A percentile compares a stretch with the other conserved stretches of the same genome.
Evolutionary conservation across 2,329 filamentous ascomycete species (phyloP).

Genomic region (Hypoxylon sp.): DNA sequence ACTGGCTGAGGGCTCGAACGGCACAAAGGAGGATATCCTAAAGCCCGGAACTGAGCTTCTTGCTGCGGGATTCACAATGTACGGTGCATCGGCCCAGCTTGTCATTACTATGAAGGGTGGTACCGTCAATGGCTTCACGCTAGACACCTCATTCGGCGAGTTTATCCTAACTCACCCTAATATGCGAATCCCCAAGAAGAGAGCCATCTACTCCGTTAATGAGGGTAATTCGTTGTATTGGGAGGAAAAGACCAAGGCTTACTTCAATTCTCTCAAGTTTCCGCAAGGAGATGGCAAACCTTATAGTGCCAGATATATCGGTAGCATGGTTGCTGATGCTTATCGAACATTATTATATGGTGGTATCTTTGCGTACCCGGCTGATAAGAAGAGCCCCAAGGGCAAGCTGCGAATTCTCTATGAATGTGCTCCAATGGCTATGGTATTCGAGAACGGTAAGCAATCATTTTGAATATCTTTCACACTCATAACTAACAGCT

Average conservation of each 20-base stretch:
- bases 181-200: constrained; percentile 86
- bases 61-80: constrained; percentile 99
- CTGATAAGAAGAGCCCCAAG: constrained; percentile 98
- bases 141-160: constrained; percentile 96
- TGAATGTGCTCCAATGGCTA: constrained; percentile 98
- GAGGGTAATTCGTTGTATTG: constrained; percentile 99
- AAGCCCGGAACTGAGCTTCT: constrained; percentile 92
- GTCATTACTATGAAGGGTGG: constrained; percentile 97
- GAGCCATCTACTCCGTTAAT: constrained; percentile 97
- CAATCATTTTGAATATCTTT: background rate
- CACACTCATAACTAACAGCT: constrained; percentile 50
- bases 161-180: constrained; percentile 98
- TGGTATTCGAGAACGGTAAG: constrained; percentile 97
- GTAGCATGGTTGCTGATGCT: constrained; percentile 97
- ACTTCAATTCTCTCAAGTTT: constrained; percentile 90
- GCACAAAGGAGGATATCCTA: constrained; percentile 87
- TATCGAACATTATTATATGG: constrained; percentile 97
- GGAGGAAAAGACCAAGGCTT: constrained; percentile 87
- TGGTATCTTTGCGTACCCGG: constrained; percentile 96
- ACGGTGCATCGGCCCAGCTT: constrained; percentile 94
- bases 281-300: constrained; percentile 83
- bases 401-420: constrained; percentile 97
- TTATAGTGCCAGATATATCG: constrained; percentile 95
- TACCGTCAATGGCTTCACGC: constrained; percentile 95
- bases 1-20: constrained; percentile 81